Base-by-base conservation (phyloP, 2,329 filamentous ascomycete species). In the Pyrenophora seminiperda region DNA sequence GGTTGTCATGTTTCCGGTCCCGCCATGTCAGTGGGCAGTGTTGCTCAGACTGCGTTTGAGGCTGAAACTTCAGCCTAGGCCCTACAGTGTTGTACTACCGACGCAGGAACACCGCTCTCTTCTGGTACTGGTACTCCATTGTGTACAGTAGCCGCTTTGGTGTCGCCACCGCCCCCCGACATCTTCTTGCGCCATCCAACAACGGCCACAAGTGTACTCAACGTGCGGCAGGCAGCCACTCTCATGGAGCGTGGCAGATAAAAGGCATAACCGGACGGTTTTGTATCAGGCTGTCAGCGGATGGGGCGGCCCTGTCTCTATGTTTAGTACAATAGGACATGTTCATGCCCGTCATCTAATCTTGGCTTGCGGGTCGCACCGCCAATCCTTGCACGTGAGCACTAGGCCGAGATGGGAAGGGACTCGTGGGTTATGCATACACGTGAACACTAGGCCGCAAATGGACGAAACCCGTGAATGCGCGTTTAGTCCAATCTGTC, bases 391-490 rank as follows among this genome's bases (percentile, higher is more conserved):
- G 7, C 41, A 44, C 41, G 41, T 44, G 41, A 44, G 7, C 20
- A 10, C 41, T 44, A 44, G 32, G 15, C 32, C 32, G 22, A 27
- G 24, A 27, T 11, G 24, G 13, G 24, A 27, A 11, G n/a, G n/a
- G 24, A 11, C 10, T n/a, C 1, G 18, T 14, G 30, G 19, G 19
- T 5, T n/a, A n/a, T n/a, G n/a, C n/a, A n/a, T n/a, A 11, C 59
- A 62, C 59, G 63, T 62, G 62, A 57, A 14, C 13, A 30, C 36
- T 59, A 56, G 44, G 20, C 37, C 30, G 11, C 36, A 43, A 30
- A 19, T 18, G 41, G 50, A 34, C 36, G 41, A n/a, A n/a, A 54
- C 56, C 42, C 59, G 60, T 62, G 58, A 63, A 59, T 50, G 53
- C 62, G 59, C 55, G 59, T 54, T 30, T 47, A 32, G n/a, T n/a